Conservation (phyloP, 2,329 filamentous ascomycete species). For the Colletotrichum tabaci region DNA sequence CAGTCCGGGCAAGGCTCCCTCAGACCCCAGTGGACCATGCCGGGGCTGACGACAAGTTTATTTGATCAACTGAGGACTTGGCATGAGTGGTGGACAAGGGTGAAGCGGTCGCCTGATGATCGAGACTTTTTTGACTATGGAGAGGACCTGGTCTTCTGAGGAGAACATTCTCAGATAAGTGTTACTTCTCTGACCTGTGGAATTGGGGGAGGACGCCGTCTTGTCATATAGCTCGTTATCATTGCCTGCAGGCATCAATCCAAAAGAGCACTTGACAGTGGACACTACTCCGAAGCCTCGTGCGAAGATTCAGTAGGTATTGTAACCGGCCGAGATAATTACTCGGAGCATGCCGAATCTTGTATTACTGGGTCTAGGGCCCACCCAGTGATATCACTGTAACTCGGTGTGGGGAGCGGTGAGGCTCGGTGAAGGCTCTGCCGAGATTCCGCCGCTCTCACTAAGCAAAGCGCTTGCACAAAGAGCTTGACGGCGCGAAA, state of each 20-base stretch:
- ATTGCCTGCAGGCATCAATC: neutral
- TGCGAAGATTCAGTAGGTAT: neutral
- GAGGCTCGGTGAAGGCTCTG: constrained; percentile 39
- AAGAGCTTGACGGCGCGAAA: constrained; percentile 19
- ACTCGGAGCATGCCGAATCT: neutral
- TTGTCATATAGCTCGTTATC: neutral
- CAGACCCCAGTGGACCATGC: constrained; percentile 50
- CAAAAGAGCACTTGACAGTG: neutral
- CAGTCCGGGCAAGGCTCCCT: constrained; percentile 55
- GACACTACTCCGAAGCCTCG: no score
- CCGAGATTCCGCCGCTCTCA: constrained; percentile 41
- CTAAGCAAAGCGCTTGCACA: constrained; percentile 33
- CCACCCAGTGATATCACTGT: constrained; percentile 7
- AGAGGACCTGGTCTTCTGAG: constrained; percentile 35
- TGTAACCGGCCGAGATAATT: neutral
- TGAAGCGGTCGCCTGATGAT: constrained; percentile 9
- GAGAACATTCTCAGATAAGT: neutral
- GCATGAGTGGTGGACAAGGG: constrained; percentile 52
- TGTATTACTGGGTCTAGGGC: constrained; percentile 4
- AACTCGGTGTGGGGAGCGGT: constrained; percentile 33
- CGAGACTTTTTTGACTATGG: constrained; percentile 15
- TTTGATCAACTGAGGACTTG: constrained; percentile 51
- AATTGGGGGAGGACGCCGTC: neutral
- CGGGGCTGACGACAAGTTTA: constrained; percentile 51
- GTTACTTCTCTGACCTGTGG: neutral